These are phyloP conservation scores for Ceraceosorus guamensis DNA, from an alignment of 1,284 basidiomycete genomes.

Conservation along the genomic window DNA sequence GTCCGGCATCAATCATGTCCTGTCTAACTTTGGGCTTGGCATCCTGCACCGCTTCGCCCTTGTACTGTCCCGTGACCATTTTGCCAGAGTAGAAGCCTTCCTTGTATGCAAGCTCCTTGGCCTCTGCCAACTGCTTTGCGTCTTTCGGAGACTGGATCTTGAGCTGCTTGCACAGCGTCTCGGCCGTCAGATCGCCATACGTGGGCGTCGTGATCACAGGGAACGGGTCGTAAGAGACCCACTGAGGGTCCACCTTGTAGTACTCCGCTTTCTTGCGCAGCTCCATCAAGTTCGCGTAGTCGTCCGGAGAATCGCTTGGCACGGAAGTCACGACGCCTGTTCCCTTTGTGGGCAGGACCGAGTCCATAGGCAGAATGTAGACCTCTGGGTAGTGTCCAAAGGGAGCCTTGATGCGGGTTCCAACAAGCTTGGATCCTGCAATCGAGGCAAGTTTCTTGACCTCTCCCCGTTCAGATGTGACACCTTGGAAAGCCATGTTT, in stretches of 20 bases:
- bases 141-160: slow-evolving; percentile 97
- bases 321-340: slow-evolving; percentile 98
- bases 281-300: slow-evolving; percentile 83
- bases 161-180: slow-evolving; percentile 75
- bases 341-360: slow-evolving; percentile 89
- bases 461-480: slow-evolving; percentile 53
- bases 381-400: slow-evolving; percentile 76
- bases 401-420: slow-evolving; percentile 84
- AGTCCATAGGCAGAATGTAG: slow-evolving; percentile 96
- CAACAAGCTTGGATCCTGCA: slow-evolving; percentile 68
- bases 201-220: slow-evolving; percentile 81
- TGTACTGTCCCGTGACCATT: slow-evolving; percentile 83
- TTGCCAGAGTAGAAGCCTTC: slow-evolving; percentile 92
- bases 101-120: slow-evolving; percentile 97
- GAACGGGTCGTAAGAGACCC: slow-evolving; percentile 77
- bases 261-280: slow-evolving; percentile 94
- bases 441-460: slow-evolving; percentile 36
- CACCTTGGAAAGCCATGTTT: slow-evolving; percentile 93
- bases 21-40: slow-evolving; percentile 84
- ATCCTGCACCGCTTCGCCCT: slow-evolving; percentile 77
- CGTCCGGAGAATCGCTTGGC: slow-evolving; percentile 96
- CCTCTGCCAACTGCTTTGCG: slow-evolving; percentile 70
- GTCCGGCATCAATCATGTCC: slow-evolving; percentile 68
- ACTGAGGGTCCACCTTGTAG: slow-evolving; percentile 87
- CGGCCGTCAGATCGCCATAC: slow-evolving; percentile 85